A percentile compares a stretch with the other conserved stretches of the same genome.
phyloP scores from a whole-genome alignment of 2,329 filamentous ascomycete genomes.

The Ophiocordyceps sinensis region DNA sequence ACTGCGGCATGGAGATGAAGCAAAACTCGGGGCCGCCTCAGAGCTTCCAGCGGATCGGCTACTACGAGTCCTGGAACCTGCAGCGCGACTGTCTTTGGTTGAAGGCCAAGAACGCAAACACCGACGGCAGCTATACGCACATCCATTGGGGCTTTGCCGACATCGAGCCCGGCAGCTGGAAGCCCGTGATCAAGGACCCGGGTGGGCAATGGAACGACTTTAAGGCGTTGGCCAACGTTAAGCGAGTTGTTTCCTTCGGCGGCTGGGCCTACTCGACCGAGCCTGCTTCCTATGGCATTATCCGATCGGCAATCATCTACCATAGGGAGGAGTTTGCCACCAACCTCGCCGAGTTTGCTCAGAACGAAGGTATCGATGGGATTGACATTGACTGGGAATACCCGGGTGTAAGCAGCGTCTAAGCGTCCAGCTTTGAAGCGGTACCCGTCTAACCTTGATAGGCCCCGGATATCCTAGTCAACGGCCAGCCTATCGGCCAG shows the following conservation, averaged over 20 bases:
- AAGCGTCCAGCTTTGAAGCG: too few species aligned
- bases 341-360: constrained; percentile 20
- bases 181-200: constrained; percentile 7
- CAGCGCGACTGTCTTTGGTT: constrained; percentile 4
- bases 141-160: constrained; percentile 16
- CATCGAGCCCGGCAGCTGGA: constrained; percentile 9
- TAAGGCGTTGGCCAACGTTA: constrained; percentile 7
- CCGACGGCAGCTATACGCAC: constrained; percentile 7
- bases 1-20: constrained; percentile 10
- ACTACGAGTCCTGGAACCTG: constrained; percentile 7
- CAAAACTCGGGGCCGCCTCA: background rate
- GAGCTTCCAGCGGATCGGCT: constrained; percentile 7
- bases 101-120: constrained; percentile 6
- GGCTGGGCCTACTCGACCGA: constrained; percentile 13
- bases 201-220: constrained; percentile 11
- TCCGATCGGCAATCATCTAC: constrained; percentile 9
- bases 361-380: constrained; percentile 20
- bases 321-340: too few species aligned
- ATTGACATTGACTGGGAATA: constrained; percentile 29
- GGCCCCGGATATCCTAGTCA: constrained; percentile 11
- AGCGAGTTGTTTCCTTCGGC: constrained; percentile 14
- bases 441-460: background rate
- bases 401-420: constrained; percentile 12
- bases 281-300: constrained; percentile 8
- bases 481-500: constrained; percentile 10